These are phyloP conservation scores for Teratosphaeria viscida DNA, from an alignment of 2,329 filamentous ascomycete species.

Conservation along the genomic window DNA sequence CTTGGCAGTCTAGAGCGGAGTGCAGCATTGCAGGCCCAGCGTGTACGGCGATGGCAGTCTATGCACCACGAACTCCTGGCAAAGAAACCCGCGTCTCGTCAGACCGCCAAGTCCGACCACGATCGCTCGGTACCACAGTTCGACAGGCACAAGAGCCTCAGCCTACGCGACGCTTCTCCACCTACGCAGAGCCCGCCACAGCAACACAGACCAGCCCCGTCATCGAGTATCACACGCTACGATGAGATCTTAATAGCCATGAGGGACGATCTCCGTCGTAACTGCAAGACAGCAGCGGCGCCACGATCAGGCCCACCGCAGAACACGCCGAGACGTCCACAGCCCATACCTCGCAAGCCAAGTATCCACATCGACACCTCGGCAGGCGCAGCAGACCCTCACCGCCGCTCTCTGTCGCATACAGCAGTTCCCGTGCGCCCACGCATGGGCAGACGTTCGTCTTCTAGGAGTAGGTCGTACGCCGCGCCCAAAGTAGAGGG, in stretches of 20 bases:
- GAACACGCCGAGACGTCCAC: not conserved
- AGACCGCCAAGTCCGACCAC: not conserved
- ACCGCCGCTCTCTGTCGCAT: constrained; percentile 15
- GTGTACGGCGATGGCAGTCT: constrained; percentile 63
- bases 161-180: constrained; percentile 12
- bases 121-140: constrained; percentile 9
- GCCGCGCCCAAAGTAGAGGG: constrained; percentile 21
- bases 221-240: constrained; percentile 16
- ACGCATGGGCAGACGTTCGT: constrained; percentile 14
- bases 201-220: constrained; percentile 6
- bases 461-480: constrained; percentile 20
- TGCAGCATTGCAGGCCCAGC: constrained; percentile 54
- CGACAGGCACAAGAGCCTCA: constrained; percentile 21
- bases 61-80: constrained; percentile 41
- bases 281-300: constrained; percentile 1
- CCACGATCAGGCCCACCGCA: not conserved
- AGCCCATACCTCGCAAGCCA: constrained; percentile 1
- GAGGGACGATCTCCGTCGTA: constrained; percentile 23
- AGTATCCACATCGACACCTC: constrained; percentile 11
- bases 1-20: constrained; percentile 62
- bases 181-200: not conserved
- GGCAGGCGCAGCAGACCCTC: constrained; percentile 7
- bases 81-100: constrained; percentile 3
- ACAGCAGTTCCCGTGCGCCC: constrained; percentile 20
- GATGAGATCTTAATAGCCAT: constrained; percentile 25